Percentiles rank a stretch among this genome's conserved stretches.
phyloP scores from a whole-genome alignment of 2,329 filamentous ascomycete genomes.

The Plenodomus lindquistii region DNA sequence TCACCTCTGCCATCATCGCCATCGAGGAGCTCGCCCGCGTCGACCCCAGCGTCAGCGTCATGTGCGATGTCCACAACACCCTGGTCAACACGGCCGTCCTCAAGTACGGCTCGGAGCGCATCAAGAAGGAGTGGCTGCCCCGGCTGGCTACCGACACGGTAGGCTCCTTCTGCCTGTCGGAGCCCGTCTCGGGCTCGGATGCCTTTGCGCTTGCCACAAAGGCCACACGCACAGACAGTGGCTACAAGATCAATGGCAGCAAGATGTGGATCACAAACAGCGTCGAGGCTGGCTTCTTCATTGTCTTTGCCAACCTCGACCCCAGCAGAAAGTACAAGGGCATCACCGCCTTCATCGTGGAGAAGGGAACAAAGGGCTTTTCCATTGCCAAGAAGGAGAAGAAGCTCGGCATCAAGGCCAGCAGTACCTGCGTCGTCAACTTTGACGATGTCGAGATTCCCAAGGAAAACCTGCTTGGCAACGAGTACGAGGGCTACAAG shows the following conservation, averaged over 20 bases:
- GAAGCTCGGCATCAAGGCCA: conserved; percentile 96
- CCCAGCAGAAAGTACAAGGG: conserved; percentile 93
- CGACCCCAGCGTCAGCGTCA: conserved; percentile 90
- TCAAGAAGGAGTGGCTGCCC: conserved; percentile 89
- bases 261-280: conserved; percentile 99
- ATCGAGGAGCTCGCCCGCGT: conserved; percentile 96
- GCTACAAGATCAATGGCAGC: conserved; percentile 84
- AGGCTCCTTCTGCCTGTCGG: conserved; percentile 87
- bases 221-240: conserved; percentile 78
- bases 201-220: conserved; percentile 94
- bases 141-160: conserved; percentile 86
- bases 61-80: conserved; percentile 98
- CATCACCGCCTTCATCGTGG: conserved; percentile 93
- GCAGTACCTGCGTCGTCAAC: conserved; percentile 94
- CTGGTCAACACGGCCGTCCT: conserved; percentile 92
- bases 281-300: conserved; percentile 91
- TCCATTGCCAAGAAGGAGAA: conserved; percentile 99
- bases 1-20: conserved; percentile 91
- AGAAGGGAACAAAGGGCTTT: conserved; percentile 88
- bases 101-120: conserved; percentile 76
- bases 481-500: conserved; percentile 93
- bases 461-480: conserved; percentile 82
- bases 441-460: conserved; percentile 95
- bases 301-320: conserved; percentile 96
- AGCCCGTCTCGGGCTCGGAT: conserved; percentile 91